phyloP scores from a whole-genome alignment of 257 asterid species.

The Apocynum venetum region DNA sequence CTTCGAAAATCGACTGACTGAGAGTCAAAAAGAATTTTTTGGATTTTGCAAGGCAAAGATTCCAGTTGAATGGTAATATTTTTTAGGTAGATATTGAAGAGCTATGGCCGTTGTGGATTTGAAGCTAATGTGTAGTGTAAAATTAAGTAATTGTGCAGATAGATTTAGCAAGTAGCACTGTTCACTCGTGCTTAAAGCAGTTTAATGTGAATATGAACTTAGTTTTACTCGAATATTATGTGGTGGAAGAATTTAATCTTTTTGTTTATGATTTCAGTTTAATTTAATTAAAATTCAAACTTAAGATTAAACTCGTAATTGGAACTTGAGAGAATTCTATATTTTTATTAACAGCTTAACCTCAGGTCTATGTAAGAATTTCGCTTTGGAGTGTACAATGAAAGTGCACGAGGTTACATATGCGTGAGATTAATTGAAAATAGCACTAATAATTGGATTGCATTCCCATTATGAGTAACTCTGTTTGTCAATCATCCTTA shows the following conservation, averaged over 20 bases:
- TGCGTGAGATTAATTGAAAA: too few species aligned
- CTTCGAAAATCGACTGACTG: background rate
- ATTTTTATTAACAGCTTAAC: too few species aligned
- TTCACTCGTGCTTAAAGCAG: background rate
- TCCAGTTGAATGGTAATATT: background rate
- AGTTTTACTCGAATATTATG: background rate
- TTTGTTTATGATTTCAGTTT: background rate
- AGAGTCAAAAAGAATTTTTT: background rate
- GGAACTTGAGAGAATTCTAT: too few species aligned
- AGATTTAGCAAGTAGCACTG: background rate
- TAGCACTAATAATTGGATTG: too few species aligned
- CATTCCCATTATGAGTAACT: too few species aligned
- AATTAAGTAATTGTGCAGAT: background rate
- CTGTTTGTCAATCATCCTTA: too few species aligned
- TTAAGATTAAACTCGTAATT: too few species aligned
- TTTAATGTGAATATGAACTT: background rate
- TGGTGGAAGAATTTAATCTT: background rate
- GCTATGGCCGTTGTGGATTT: background rate
- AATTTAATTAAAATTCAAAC: too few species aligned
- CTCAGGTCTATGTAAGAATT: too few species aligned
- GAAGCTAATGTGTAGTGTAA: background rate
- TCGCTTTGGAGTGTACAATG: too few species aligned
- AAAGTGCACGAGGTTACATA: too few species aligned
- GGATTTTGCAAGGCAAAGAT: background rate
- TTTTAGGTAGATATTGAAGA: background rate